Evolutionary conservation across 345 rosid species (phyloP).

Genomic region (Dimocarpus longan): DNA sequence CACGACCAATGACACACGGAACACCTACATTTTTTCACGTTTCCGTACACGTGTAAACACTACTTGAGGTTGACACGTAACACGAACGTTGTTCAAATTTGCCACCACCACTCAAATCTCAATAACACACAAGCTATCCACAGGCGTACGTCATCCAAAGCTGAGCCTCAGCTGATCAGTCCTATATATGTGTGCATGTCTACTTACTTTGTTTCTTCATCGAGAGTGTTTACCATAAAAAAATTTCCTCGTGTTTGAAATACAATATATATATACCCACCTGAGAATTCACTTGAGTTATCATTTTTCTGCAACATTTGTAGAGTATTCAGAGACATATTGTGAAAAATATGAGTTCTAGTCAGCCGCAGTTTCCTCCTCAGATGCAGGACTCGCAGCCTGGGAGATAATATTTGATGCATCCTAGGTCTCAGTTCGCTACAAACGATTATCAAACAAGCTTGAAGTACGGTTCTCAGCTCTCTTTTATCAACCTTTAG

Average conservation of each 20-base stretch:
- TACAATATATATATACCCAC: not conserved
- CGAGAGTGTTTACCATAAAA: not conserved
- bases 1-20: too few relatives aligned
- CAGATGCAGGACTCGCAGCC: conserved; percentile 63
- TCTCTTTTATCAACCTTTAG: not conserved
- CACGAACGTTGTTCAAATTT: too few relatives aligned
- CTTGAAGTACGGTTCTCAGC: conserved; percentile 41
- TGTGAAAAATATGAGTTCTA: conserved; percentile 52
- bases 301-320: not conserved
- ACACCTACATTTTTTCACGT: too few relatives aligned
- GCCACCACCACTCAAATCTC: too few relatives aligned
- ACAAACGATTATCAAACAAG: conserved; percentile 52
- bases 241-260: conserved; percentile 15
- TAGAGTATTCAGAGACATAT: conserved; percentile 3
- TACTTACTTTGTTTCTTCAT: not conserved
- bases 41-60: too few relatives aligned
- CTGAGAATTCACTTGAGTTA: not conserved
- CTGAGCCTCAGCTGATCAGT: too few relatives aligned
- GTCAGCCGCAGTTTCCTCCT: conserved; percentile 46
- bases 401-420: conserved; percentile 66
- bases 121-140: too few relatives aligned
- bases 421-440: conserved; percentile 58
- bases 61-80: too few relatives aligned
- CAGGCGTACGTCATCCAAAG: too few relatives aligned
- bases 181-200: conserved; percentile 1